Evolutionary conservation across 306 rosid genomes (phyloP), one percentile per base, ranked within the genome.

Genomic region (Vigna radiata): DNA sequence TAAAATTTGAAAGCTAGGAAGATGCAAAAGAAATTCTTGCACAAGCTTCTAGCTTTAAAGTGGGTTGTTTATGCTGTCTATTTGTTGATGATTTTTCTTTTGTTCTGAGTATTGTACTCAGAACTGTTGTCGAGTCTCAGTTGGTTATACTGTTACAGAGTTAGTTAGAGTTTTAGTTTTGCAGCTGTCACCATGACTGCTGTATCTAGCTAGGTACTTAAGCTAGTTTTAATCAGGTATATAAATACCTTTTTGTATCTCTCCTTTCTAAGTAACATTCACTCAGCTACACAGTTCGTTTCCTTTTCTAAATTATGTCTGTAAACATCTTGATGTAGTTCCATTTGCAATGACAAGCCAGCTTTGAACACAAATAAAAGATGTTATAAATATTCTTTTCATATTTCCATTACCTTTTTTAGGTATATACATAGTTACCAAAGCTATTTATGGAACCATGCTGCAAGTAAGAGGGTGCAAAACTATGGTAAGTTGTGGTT

Each of bases 381-480:
- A 52, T 52, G 23, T 47, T 33, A 58, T 29, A 39, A 47, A 41
- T 58, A 12, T 76, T 60, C 46, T 15, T 65, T 73, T 54, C 47
- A 54, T 31, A 27, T 61, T 69, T 73, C 3, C 64, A 25, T 59
- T 39, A 11, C 52, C 79, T 47, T 14, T 43, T 54, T 29, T 82
- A 95, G 98, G 98, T 95, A 95, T 70, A 87, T 95, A 19, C 98
- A 95, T 78, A 92, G 99, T 85, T 95, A 92, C 72, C 99, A 95
- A 87, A 95, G 99, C 91, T 90, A 87, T 83, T 85, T 95, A 79
- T 95, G 97, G 99, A 95, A 92, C 83, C 91, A 92, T 79, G 96
- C 97, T 60, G 94, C 97, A 46, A 95, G 97, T 84, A 78, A 69
- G 76, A 92, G 99, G 86, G 94, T 92, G 86, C 88, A 95, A 82